A percentile compares a stretch with the other conserved stretches of the same genome.
phyloP scores from a whole-genome alignment of 305 asterid species.

The Solanum aculeatissimum region DNA sequence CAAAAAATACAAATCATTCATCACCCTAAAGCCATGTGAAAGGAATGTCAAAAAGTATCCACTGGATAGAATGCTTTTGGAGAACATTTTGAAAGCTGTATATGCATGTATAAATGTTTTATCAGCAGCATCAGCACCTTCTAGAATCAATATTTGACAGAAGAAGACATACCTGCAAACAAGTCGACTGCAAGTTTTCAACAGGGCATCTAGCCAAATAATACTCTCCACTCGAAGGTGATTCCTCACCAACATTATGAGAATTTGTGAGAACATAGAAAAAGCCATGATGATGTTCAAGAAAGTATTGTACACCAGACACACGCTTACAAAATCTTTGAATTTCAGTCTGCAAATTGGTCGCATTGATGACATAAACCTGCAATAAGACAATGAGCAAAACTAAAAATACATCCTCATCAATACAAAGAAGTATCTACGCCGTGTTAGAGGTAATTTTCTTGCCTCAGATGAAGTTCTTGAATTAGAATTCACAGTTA shows the following conservation, averaged over 20 bases:
- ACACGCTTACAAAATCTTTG: slow-evolving; percentile 65
- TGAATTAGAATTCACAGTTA: slow-evolving; percentile 94
- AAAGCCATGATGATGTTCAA: slow-evolving; percentile 60
- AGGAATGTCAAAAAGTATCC: background rate
- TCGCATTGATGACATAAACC: slow-evolving; percentile 65
- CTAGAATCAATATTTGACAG: background rate
- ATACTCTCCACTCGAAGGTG: slow-evolving; percentile 37
- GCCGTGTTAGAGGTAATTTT: slow-evolving; percentile 35
- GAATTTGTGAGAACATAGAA: slow-evolving; percentile 87
- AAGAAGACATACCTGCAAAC: slow-evolving; percentile 46
- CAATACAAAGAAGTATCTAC: slow-evolving; percentile 5
- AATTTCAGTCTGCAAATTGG: slow-evolving; percentile 34
- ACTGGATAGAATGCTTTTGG: background rate
- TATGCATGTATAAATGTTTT: background rate
- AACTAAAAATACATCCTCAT: background rate
- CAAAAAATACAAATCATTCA: background rate
- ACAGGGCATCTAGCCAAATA: slow-evolving; percentile 61
- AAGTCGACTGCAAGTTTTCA: slow-evolving; percentile 34
- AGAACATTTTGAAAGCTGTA: background rate
- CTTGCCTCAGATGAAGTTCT: slow-evolving; percentile 98
- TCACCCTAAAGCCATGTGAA: background rate
- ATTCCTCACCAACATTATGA: slow-evolving; percentile 22
- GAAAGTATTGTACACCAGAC: slow-evolving; percentile 75
- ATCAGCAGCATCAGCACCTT: background rate
- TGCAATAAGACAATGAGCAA: slow-evolving; percentile 28